These are phyloP conservation scores for Brachypodium distachyon DNA, from an alignment of 202 grass and related monocot species.

Conservation along the genomic window DNA sequence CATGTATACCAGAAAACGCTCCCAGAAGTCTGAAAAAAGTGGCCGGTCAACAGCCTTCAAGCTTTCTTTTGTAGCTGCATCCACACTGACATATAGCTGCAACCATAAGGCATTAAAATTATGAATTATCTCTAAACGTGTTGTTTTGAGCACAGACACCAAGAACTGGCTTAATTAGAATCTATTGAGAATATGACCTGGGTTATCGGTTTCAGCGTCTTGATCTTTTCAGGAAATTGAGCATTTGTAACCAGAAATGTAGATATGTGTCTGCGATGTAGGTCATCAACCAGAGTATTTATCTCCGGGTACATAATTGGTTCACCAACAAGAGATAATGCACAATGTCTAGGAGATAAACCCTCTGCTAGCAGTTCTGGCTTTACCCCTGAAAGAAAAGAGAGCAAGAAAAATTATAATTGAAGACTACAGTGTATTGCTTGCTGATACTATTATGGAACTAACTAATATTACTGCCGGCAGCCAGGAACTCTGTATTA, in stretches of 20 bases:
- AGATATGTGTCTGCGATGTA: slow-evolving; percentile 78
- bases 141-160: background rate
- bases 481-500: background rate
- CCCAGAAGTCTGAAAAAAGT: slow-evolving; percentile 94
- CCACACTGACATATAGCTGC: slow-evolving; percentile 95
- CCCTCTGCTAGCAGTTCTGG: slow-evolving; percentile 73
- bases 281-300: slow-evolving; percentile 87
- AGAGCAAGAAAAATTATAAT: background rate
- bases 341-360: slow-evolving; percentile 82
- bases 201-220: slow-evolving; percentile 69
- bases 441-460: background rate
- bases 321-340: slow-evolving; percentile 92
- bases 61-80: slow-evolving; percentile 90
- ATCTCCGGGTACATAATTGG: slow-evolving; percentile 99
- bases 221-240: slow-evolving; percentile 94
- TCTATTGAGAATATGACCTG: slow-evolving; percentile 44
- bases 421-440: background rate
- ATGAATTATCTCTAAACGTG: slow-evolving; percentile 15
- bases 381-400: slow-evolving; percentile 59
- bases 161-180: background rate
- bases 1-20: slow-evolving; percentile 75
- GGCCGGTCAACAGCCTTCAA: slow-evolving; percentile 93
- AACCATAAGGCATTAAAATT: slow-evolving; percentile 19
- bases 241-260: slow-evolving; percentile 99
- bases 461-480: background rate